Evolutionary conservation across 495 filamentous ascomycete species (phyloP).

Genomic region (Aspergillus hancockii): DNA sequence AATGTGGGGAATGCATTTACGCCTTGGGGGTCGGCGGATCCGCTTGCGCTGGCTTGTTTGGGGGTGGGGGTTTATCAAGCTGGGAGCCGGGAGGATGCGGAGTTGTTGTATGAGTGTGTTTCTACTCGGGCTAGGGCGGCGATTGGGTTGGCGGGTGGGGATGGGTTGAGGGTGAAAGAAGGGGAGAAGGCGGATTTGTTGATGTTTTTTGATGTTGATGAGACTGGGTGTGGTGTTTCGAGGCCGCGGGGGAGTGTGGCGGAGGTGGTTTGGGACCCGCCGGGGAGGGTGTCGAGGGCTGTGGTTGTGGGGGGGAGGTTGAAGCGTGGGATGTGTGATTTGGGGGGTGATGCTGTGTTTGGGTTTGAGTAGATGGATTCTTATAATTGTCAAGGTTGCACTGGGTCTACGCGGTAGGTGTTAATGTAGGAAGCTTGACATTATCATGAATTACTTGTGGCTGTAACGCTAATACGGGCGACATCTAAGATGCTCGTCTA

Average conservation of each 20-base stretch:
- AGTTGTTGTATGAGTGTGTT: conserved; percentile 63
- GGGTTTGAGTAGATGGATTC: conserved; percentile 7
- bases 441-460: too few relatives aligned
- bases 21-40: conserved; percentile 72
- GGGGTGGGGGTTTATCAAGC: conserved; percentile 70
- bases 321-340: conserved; percentile 8
- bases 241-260: conserved; percentile 33
- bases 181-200: conserved; percentile 28
- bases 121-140: conserved; percentile 55
- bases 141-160: conserved; percentile 26
- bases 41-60: conserved; percentile 61
- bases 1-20: conserved; percentile 81
- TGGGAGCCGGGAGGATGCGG: conserved; percentile 58
- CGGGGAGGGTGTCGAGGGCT: conserved; percentile 25
- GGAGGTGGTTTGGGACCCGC: conserved; percentile 43
- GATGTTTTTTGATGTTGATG: conserved; percentile 32
- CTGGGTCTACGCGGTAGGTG: too few relatives aligned
- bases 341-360: conserved; percentile 5
- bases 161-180: conserved; percentile 11
- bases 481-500: neutral
- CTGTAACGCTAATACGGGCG: too few relatives aligned
- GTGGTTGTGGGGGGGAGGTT: conserved; percentile 27
- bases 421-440: too few relatives aligned
- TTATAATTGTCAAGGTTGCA: neutral
- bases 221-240: conserved; percentile 31